These are phyloP conservation scores for Pythium rishiriense DNA, from an alignment of 352 stramenopile genomes.

Conservation along the genomic window DNA sequence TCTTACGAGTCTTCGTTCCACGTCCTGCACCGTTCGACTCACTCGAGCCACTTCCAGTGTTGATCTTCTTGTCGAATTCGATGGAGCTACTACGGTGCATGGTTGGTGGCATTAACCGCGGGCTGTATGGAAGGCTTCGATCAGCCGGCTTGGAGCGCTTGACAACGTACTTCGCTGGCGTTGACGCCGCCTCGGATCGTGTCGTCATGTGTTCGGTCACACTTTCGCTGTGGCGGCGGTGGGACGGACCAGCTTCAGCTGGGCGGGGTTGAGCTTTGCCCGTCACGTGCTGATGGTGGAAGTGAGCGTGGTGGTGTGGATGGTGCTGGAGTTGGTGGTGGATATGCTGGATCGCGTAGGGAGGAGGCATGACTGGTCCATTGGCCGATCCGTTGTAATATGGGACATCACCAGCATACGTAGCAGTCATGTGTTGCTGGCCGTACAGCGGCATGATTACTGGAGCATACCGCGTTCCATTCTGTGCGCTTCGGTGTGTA, in stretches of 20 bases:
- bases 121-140: slow-evolving; percentile 35
- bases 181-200: slow-evolving; percentile 44
- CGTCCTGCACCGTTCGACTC: slow-evolving; percentile 19
- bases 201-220: slow-evolving; percentile 70
- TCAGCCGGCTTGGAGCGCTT: slow-evolving; percentile 38
- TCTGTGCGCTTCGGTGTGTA: not conserved
- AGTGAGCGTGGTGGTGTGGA: slow-evolving; percentile 19
- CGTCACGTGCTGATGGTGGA: slow-evolving; percentile 25
- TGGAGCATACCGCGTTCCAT: slow-evolving; percentile 4
- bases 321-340: slow-evolving; percentile 21
- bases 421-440: slow-evolving; percentile 8
- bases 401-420: not conserved
- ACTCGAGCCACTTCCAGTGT: not conserved
- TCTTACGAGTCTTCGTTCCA: slow-evolving; percentile 43
- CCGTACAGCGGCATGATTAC: slow-evolving; percentile 17
- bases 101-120: slow-evolving; percentile 39
- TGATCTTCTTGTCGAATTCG: slow-evolving; percentile 27
- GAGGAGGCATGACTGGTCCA: not conserved
- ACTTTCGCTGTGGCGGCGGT: slow-evolving; percentile 69
- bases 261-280: slow-evolving; percentile 31
- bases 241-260: slow-evolving; percentile 4
- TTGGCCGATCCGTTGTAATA: slow-evolving; percentile 13
- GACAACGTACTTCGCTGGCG: slow-evolving; percentile 43
- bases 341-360: slow-evolving; percentile 28
- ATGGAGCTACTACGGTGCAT: slow-evolving; percentile 29